These are phyloP conservation scores for Coniochaeta prunicola DNA, from an alignment of 2,329 filamentous ascomycete genomes.

Conservation along the genomic window DNA sequence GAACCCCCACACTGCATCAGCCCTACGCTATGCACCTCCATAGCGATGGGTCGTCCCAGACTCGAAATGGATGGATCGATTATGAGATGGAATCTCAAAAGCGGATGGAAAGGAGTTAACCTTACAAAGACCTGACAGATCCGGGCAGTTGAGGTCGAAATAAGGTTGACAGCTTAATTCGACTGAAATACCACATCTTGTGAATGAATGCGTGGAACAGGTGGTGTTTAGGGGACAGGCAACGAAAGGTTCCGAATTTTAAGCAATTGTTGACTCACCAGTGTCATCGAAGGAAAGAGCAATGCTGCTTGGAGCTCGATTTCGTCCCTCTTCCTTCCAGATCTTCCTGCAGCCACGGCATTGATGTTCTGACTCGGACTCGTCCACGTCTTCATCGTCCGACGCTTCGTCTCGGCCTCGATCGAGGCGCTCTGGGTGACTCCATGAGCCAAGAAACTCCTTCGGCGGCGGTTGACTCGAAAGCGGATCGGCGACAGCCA, in stretches of 20 bases:
- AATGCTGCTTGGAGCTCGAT: neutral
- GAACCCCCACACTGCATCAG: neutral
- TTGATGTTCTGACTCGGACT: neutral
- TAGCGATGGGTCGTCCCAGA: neutral
- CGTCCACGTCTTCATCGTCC: neutral
- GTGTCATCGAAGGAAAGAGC: neutral
- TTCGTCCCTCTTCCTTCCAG: neutral
- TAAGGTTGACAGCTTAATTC: neutral
- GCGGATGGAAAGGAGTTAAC: neutral
- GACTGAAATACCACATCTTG: no score
- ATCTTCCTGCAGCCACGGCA: neutral
- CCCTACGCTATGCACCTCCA: neutral
- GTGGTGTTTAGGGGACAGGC: neutral
- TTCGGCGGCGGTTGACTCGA: neutral
- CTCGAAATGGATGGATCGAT: neutral
- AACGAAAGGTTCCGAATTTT: neutral
- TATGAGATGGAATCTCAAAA: neutral
- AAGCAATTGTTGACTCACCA: neutral
- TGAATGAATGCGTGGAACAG: no score
- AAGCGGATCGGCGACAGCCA: constrained; percentile 10
- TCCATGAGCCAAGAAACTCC: neutral
- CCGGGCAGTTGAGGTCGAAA: neutral
- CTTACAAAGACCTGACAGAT: neutral
- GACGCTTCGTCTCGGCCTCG: neutral
- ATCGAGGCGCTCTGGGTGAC: neutral